Evolutionary conservation across 371 early-diverging fungal species (phyloP), one percentile per base, ranked within the genome.

Genomic region (Rhizomucor miehei): DNA sequence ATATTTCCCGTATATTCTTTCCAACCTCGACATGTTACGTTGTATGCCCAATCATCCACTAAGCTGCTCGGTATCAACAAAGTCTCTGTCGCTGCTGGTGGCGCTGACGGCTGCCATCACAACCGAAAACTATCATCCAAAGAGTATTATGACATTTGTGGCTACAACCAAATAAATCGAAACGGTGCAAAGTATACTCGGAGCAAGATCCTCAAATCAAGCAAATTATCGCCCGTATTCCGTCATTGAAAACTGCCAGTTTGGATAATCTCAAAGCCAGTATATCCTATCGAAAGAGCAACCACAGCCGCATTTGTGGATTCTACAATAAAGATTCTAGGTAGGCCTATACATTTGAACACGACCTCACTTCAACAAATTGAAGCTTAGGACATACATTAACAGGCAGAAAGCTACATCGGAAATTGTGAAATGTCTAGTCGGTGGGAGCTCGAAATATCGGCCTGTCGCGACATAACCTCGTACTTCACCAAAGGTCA

Each of bases 391-490:
- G 23, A 50, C 51, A 39, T 20, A 50, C 37, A 37, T 50, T 9
- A 35, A 50, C 23, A 60, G 54, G 46, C 40, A 52, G 19, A 41
- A 41, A 41, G 41, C 16, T 6, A 14, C 16, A 14, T 4, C 14
- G 4, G 16, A 41, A 11, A 19, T 41, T 41, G 41, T 41, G 41
- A 41, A 41, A 11, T 41, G 3, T 11, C 6, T 41, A 6, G 6
- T 41, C 16, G 41, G 41, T 6, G 12, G 19, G 4, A 41, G 41
- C 41, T 6, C 3, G 19, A 41, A 41, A 11, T 41, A 41, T 19
- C 14, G n/a, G 12, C 11, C 41, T 5, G 8, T 29, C 8, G 8
- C 29, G 8, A 3, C 29, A 8, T 8, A 5, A 8, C 29, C 29
- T 29, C 29, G 5, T 5, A 29, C 29, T 29, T 5, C 29, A 8